Percentiles rank a stretch among this genome's conserved stretches.
These are phyloP conservation scores for Dalechampia spathulata DNA, from an alignment of 441 rosid species.

Conservation along the genomic window DNA sequence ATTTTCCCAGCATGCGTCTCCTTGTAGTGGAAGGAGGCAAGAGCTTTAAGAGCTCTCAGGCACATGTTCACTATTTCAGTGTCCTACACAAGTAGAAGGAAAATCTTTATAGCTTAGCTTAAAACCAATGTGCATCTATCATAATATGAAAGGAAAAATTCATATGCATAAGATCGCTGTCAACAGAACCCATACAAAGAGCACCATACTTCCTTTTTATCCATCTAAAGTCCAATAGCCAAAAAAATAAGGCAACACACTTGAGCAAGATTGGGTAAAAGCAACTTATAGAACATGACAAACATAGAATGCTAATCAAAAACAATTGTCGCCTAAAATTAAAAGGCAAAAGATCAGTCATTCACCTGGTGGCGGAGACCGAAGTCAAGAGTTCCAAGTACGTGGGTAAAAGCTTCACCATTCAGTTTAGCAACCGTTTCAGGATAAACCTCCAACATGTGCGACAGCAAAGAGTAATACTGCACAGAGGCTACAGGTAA, in stretches of 20 bases:
- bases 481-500: constrained; percentile 30
- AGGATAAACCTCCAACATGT: constrained; percentile 95
- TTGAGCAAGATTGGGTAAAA: background rate
- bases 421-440: constrained; percentile 74
- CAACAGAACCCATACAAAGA: background rate
- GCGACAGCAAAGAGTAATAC: constrained; percentile 85
- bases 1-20: constrained; percentile 52
- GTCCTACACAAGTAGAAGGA: constrained; percentile 40
- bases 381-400: constrained; percentile 75
- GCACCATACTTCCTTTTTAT: background rate
- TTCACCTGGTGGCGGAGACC: constrained; percentile 96
- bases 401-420: constrained; percentile 67
- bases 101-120: background rate
- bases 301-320: background rate
- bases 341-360: background rate
- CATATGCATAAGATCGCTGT: background rate
- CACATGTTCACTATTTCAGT: constrained; percentile 84
- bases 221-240: background rate
- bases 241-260: background rate
- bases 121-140: background rate
- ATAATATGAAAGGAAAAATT: background rate
- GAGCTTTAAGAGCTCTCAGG: constrained; percentile 78
- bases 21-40: constrained; percentile 87
- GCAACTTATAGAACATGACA: background rate
- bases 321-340: background rate